Conservation (phyloP, 2,329 filamentous ascomycete genomes). For the Colletotrichum sp. region DNA sequence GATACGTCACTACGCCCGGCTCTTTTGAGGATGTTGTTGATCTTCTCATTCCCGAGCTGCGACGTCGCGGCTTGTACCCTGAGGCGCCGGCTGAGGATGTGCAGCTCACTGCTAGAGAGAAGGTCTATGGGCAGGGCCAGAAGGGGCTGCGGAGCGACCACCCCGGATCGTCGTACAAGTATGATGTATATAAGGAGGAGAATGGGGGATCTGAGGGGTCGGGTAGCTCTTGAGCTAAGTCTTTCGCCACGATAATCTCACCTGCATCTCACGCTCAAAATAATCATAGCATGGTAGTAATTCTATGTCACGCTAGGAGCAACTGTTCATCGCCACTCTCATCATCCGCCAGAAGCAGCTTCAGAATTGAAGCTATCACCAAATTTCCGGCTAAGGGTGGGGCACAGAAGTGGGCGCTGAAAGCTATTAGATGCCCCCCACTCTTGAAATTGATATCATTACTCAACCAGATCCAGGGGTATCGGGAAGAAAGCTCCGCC, state of each 20-base stretch:
- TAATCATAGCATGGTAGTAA: too few species aligned
- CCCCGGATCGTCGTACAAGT: constrained; percentile 63
- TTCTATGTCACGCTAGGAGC: too few species aligned
- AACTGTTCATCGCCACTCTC: neutral
- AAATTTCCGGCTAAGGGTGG: neutral
- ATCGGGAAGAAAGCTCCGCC: neutral
- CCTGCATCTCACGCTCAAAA: neutral
- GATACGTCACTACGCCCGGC: constrained; percentile 48
- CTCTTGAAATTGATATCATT: neutral
- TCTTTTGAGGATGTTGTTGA: constrained; percentile 37
- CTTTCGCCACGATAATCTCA: neutral
- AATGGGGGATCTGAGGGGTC: neutral
- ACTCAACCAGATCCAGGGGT: neutral
- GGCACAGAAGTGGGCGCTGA: neutral
- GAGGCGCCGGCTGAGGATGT: constrained; percentile 34
- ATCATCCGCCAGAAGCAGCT: neutral
- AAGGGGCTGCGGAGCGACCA: constrained; percentile 62
- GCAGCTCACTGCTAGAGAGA: constrained; percentile 60
- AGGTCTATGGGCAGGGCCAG: constrained; percentile 66
- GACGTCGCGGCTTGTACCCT: constrained; percentile 32
- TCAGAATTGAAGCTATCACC: neutral
- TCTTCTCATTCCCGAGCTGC: constrained; percentile 33
- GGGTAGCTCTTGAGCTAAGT: neutral
- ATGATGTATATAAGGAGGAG: constrained; percentile 65
- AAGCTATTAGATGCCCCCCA: neutral